These are phyloP conservation scores for Candida morakotiae DNA, from an alignment of 805 yeast species.

Conservation along the genomic window DNA sequence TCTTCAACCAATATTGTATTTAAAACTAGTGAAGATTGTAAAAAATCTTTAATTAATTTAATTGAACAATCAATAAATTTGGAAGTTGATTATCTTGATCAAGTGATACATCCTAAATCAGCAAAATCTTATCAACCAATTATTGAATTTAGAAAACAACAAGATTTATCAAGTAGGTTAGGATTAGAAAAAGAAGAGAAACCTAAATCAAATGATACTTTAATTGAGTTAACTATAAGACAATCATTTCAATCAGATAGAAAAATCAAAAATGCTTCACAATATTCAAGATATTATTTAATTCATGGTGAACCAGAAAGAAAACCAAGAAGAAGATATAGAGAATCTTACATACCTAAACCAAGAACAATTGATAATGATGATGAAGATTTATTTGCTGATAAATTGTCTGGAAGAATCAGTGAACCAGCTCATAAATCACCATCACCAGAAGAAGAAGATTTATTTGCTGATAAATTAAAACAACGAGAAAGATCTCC, in stretches of 20 bases:
- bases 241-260: conserved; percentile 51
- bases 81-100: conserved; percentile 9
- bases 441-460: conserved; percentile 7
- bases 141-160: conserved; percentile 28
- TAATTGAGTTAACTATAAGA: conserved; percentile 40
- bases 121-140: conserved; percentile 39
- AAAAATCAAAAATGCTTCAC: conserved; percentile 54
- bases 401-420: conserved; percentile 11
- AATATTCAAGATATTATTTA: conserved; percentile 59
- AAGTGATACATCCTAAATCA: conserved; percentile 32
- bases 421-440: background rate
- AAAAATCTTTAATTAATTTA: conserved; percentile 31
- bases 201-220: conserved; percentile 38
- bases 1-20: conserved; percentile 53
- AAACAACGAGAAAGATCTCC: conserved; percentile 21
- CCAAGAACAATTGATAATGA: background rate
- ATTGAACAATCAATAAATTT: conserved; percentile 12
- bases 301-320: conserved; percentile 68
- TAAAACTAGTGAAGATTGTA: conserved; percentile 38
- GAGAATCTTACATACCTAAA: conserved; percentile 13
- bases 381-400: conserved; percentile 34
- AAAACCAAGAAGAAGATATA: conserved; percentile 19
- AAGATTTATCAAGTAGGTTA: conserved; percentile 25
- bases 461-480: conserved; percentile 15
- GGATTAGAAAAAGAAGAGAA: conserved; percentile 14